phyloP scores from a whole-genome alignment of 805 yeast genomes.

The Metschnikowia lochheadii region DNA sequence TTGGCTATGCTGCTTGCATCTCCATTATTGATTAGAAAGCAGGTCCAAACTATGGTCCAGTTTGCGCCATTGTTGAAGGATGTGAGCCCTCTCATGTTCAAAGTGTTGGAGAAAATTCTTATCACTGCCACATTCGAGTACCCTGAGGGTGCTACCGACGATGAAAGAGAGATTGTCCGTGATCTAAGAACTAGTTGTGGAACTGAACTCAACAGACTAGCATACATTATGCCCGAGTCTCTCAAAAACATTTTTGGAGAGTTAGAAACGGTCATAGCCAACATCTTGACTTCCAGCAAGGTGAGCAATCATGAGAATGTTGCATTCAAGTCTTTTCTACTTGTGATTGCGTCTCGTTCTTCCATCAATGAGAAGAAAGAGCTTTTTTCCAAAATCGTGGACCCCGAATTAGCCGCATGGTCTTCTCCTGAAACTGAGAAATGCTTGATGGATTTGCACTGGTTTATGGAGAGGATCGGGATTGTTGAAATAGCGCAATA shows the following conservation, averaged over 20 bases:
- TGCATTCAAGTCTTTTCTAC: conserved; percentile 84
- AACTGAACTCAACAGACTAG: conserved; percentile 88
- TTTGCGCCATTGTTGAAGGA: conserved; percentile 88
- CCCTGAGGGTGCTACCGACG: conserved; percentile 64
- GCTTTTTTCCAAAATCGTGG: conserved; percentile 82
- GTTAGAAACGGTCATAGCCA: conserved; percentile 74
- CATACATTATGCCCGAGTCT: conserved; percentile 91
- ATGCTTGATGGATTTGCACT: conserved; percentile 83
- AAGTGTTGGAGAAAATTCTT: conserved; percentile 79
- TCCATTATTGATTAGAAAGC: conserved; percentile 77
- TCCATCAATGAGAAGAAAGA: conserved; percentile 69
- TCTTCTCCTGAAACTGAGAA: conserved; percentile 85
- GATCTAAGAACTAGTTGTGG: conserved; percentile 92
- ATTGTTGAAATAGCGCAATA: conserved; percentile 90
- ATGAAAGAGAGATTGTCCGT: conserved; percentile 72
- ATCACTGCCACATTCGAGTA: conserved; percentile 79
- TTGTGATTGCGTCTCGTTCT: conserved; percentile 88
- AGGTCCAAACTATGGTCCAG: conserved; percentile 88
- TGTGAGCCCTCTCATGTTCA: conserved; percentile 68
- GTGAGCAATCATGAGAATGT: conserved; percentile 89
- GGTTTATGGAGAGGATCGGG: conserved; percentile 98
- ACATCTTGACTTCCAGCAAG: conserved; percentile 61
- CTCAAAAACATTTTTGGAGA: conserved; percentile 76
- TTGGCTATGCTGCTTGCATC: conserved; percentile 72
- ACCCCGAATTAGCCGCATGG: conserved; percentile 92